phyloP scores from a whole-genome alignment of 306 rosid genomes.

The Vigna trinervia region DNA sequence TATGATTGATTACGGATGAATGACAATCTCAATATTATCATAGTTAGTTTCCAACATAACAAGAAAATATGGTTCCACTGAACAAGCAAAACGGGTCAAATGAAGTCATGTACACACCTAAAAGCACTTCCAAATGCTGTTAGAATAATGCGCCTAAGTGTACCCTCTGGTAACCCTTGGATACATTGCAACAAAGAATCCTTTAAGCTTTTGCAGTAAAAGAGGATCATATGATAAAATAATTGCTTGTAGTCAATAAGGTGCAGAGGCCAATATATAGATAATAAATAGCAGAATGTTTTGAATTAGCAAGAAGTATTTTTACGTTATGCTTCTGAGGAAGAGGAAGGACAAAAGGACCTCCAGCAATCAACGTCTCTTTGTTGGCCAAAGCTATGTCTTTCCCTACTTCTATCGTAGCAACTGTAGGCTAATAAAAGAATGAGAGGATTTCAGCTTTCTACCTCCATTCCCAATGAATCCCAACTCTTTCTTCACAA shows the following conservation, averaged over 20 bases:
- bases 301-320: conserved; percentile 99
- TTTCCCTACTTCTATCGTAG: conserved; percentile 98
- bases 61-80: neutral
- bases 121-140: conserved; percentile 99
- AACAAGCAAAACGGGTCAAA: conserved; percentile 37
- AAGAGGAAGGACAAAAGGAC: conserved; percentile 98
- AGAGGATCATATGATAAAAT: conserved; percentile 20
- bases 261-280: conserved; percentile 26
- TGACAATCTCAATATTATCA: conserved; percentile 86
- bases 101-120: conserved; percentile 55
- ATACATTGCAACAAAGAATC: conserved; percentile 74
- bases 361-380: conserved; percentile 98
- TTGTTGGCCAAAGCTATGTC: conserved; percentile 99
- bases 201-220: conserved; percentile 39
- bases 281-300: conserved; percentile 67
- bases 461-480: neutral
- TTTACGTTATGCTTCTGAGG: conserved; percentile 92
- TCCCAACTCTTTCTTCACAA: no score
- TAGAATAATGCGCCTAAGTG: conserved; percentile 84
- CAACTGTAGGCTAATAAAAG: conserved; percentile 89
- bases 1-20: conserved; percentile 95
- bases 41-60: conserved; percentile 43
- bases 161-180: conserved; percentile 91
- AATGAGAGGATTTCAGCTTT: conserved; percentile 53
- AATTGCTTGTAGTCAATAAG: conserved; percentile 18